Base-by-base conservation (phyloP, 73 alveolate species). In the Symbiodinium natans region DNA sequence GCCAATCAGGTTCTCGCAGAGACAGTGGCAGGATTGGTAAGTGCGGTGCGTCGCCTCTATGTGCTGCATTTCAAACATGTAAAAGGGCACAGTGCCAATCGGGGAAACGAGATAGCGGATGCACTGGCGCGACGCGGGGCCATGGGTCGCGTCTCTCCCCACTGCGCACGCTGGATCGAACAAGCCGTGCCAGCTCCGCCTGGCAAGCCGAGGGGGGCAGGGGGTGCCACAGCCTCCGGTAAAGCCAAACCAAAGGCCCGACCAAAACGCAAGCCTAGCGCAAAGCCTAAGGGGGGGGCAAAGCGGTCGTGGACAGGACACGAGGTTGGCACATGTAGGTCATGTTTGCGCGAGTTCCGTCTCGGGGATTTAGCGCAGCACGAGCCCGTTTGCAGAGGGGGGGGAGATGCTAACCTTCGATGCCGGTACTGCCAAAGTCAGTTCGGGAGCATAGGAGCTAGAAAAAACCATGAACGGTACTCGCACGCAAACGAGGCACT, bases 141-240 rank as follows among this genome's bases (percentile, higher is more conserved):
- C n/a, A n/a, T n/a, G n/a, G n/a, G 85, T n/a, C 41, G 85, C 48
- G 31, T 74, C 3, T 74, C 85, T n/a, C 85, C 85, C 43, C 85
- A 74, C 85, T 74, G 85, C 33, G 23, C 4, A n/a, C 39, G 19
- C 4, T n/a, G 41, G 85, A 3, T 31, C 10, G 29, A 11, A 6
- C 43, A 41, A 31, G 48, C 85, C 3, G 39, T 25, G 46, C 48
- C 9, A 9, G 48, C 85, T 19, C 5, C 33, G 43, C 33, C 48
- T 9, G 39, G 43, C 46, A 21, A 10, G 8, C 9, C 7, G 43
- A 21, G 39, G 39, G 38, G 38, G 4, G 29, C 80, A 19, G 38
- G 38, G 38, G 7, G 38, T 5, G 38, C 80, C n/a, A n/a, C n/a
- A n/a, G n/a, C n/a, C n/a, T n/a, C n/a, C n/a, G n/a, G n/a, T n/a